These are phyloP conservation scores for Rosa persica DNA, from an alignment of 306 rosid species.

Conservation along the genomic window DNA sequence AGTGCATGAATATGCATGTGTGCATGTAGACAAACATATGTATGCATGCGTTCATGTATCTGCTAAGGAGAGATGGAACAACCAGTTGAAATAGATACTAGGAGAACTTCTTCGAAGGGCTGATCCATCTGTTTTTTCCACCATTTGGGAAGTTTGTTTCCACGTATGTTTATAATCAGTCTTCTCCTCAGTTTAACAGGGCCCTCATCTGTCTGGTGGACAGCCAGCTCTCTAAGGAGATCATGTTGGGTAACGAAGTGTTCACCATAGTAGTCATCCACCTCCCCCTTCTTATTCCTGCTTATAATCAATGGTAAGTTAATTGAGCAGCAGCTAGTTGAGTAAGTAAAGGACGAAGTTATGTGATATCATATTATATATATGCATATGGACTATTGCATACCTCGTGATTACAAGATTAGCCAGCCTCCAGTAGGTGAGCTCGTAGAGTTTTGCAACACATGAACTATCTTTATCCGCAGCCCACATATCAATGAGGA, in stretches of 20 bases:
- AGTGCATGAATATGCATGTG: too few relatives aligned
- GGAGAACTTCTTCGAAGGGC: conserved; percentile 29
- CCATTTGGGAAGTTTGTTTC: conserved; percentile 51
- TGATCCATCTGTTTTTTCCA: conserved; percentile 36
- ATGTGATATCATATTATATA: too few relatives aligned
- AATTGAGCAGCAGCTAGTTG: neutral
- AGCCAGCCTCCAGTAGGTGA: conserved; percentile 36
- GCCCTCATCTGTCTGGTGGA: conserved; percentile 31
- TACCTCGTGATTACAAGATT: conserved; percentile 9
- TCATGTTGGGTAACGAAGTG: conserved; percentile 18
- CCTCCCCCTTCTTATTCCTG: conserved; percentile 34
- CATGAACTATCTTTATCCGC: conserved; percentile 40
- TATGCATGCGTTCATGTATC: neutral
- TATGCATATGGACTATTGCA: neutral
- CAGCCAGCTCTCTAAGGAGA: conserved; percentile 57
- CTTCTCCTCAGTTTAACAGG: conserved; percentile 35
- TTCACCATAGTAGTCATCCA: conserved; percentile 31
- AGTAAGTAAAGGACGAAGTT: too few relatives aligned
- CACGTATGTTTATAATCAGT: conserved; percentile 36
- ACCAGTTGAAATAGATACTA: conserved; percentile 39
- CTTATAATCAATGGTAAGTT: neutral
- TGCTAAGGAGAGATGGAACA: neutral
- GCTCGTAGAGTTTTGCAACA: conserved; percentile 35
- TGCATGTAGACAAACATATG: too few relatives aligned
- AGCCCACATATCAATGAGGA: conserved; percentile 61